Conservation (phyloP, 805 yeast genomes). For the Brettanomyces naardenensis region DNA sequence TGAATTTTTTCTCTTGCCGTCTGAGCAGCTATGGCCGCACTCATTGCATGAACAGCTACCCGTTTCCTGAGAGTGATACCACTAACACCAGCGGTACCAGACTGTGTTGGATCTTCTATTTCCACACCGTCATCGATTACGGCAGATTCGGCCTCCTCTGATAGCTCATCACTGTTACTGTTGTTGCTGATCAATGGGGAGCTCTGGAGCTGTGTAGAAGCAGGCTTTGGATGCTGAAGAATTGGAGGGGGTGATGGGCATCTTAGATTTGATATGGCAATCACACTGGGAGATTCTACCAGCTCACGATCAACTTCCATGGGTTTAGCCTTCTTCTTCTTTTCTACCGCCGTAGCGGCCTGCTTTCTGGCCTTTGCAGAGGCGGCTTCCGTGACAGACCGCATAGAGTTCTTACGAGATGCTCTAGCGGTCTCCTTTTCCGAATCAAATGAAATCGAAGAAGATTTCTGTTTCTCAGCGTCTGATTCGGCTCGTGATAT, state of each 20-base stretch:
- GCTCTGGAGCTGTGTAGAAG: conserved; percentile 3
- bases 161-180: not conserved
- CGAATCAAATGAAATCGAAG: conserved; percentile 13
- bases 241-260: conserved; percentile 76
- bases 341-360: not conserved
- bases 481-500: not conserved
- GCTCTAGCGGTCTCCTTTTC: conserved; percentile 9
- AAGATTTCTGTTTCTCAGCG: not conserved
- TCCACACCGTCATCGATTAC: not conserved
- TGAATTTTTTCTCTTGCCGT: conserved; percentile 24
- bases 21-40: conserved; percentile 32
- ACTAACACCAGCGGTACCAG: not conserved
- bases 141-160: not conserved
- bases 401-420: conserved; percentile 13
- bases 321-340: conserved; percentile 1
- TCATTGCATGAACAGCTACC: conserved; percentile 30
- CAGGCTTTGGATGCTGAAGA: conserved; percentile 28
- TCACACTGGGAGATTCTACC: conserved; percentile 38
- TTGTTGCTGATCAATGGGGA: conserved; percentile 1
- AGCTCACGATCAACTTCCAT: conserved; percentile 9
- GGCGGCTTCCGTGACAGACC: conserved; percentile 4
- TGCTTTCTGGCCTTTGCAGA: conserved; percentile 2
- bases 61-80: conserved; percentile 27
- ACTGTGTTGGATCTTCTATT: not conserved
- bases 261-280: conserved; percentile 50